Evolutionary conservation across 2,329 filamentous ascomycete species (phyloP).

Genomic region (Phyllosticta paracitricarpa): DNA sequence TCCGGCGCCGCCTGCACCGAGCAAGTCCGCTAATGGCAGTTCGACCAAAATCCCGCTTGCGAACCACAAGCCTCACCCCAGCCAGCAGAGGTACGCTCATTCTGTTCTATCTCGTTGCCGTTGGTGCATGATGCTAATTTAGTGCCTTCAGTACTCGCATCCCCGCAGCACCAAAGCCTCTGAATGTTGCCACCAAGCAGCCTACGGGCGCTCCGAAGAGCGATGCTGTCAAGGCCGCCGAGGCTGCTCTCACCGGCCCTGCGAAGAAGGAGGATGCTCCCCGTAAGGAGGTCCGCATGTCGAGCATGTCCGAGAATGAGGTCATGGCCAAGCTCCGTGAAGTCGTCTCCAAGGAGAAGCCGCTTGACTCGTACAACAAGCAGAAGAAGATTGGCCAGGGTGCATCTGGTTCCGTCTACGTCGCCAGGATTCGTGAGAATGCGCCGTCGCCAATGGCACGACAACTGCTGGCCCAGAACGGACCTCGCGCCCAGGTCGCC

Average conservation of each 20-base stretch:
- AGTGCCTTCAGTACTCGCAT: neutral
- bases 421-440: slow-evolving; percentile 86
- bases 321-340: slow-evolving; percentile 94
- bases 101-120: no score
- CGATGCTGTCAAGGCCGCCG: slow-evolving; percentile 78
- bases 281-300: slow-evolving; percentile 93
- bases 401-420: slow-evolving; percentile 94
- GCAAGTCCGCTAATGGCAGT: slow-evolving; percentile 27
- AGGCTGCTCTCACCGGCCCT: slow-evolving; percentile 61
- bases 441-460: slow-evolving; percentile 73
- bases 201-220: slow-evolving; percentile 40
- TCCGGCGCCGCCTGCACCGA: slow-evolving; percentile 66
- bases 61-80: slow-evolving; percentile 4
- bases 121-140: neutral
- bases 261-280: slow-evolving; percentile 61
- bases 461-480: slow-evolving; percentile 68
- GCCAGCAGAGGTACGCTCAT: slow-evolving; percentile 16
- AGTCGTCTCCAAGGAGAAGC: slow-evolving; percentile 91
- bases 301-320: slow-evolving; percentile 91
- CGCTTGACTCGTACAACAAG: slow-evolving; percentile 92
- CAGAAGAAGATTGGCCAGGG: slow-evolving; percentile 99
- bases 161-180: slow-evolving; percentile 44
- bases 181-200: slow-evolving; percentile 40
- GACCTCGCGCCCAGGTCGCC: slow-evolving; percentile 77
- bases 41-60: slow-evolving; percentile 18